Evolutionary conservation across 495 filamentous ascomycete species (phyloP).

Genomic region (Xylaria palmicola): DNA sequence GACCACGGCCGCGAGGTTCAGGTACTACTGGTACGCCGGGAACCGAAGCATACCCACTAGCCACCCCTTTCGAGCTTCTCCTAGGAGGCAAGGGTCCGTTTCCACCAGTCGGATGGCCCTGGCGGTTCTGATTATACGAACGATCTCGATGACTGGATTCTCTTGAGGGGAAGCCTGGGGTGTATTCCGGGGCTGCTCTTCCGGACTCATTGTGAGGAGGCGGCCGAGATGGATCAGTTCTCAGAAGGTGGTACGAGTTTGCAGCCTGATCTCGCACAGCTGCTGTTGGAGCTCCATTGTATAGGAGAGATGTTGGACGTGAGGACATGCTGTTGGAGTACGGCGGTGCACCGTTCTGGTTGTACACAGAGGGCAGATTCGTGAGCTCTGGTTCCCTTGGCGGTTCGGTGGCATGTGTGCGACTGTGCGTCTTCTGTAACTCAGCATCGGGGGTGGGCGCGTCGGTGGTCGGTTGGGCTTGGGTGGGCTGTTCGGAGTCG

Average conservation of each 20-base stretch:
- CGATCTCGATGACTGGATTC: slow-evolving; percentile 71
- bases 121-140: slow-evolving; percentile 59
- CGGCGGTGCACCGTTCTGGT: slow-evolving; percentile 26
- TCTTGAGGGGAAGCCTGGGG: slow-evolving; percentile 64
- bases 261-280: slow-evolving; percentile 37
- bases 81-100: slow-evolving; percentile 63
- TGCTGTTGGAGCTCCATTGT: slow-evolving; percentile 36
- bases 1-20: slow-evolving; percentile 51
- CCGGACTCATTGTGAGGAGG: slow-evolving; percentile 54
- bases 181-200: slow-evolving; percentile 58
- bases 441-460: slow-evolving; percentile 18
- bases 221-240: slow-evolving; percentile 64
- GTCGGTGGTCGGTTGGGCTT: slow-evolving; percentile 20
- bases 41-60: slow-evolving; percentile 45
- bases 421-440: slow-evolving; percentile 19
- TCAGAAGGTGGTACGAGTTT: slow-evolving; percentile 51
- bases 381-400: slow-evolving; percentile 15
- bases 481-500: slow-evolving; percentile 25
- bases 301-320: slow-evolving; percentile 58
- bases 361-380: slow-evolving; percentile 18
- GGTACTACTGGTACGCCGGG: slow-evolving; percentile 37
- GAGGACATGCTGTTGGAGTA: slow-evolving; percentile 31
- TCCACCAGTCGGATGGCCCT: slow-evolving; percentile 43
- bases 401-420: slow-evolving; percentile 35
- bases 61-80: slow-evolving; percentile 65